Evolutionary conservation across 306 rosid species (phyloP), one percentile per base, ranked within the genome.

Genomic region (Cucumis melo): DNA sequence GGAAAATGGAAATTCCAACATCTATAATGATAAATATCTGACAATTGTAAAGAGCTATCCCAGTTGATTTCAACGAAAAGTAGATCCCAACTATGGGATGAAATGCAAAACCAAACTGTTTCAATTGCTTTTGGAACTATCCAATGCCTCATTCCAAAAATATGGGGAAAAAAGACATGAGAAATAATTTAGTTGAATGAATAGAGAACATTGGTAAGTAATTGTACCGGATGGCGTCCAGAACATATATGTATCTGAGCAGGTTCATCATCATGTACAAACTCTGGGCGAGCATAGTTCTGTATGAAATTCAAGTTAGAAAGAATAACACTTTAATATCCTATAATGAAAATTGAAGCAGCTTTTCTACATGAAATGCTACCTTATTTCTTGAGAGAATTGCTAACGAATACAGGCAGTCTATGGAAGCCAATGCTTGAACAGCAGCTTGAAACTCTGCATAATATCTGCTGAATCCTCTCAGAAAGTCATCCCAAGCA

Each of bases 171-270:
- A 82, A 42, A 73, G 76, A 21, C 44, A 46, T 61, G 56, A 58
- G 34, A 77, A 74, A 74, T 77, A 17, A 19, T 68, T 44, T 54
- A 65, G 48, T 55, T 74, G 64, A 74, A 74, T 27, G 59, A 3
- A 21, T 19, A 50, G 41, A 59, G 54, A 63, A 62, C 14, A 81
- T 19, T 46, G 66, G 19, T n/a, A 54, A 82, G 67, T 56, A 76
- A 78, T 71, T 83, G 77, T 87, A 94, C 98, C 84, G 96, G 98
- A 79, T 94, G 98, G 80, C 91, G 93, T 73, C 96, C 98, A 82
- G 86, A 88, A 77, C 73, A 75, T 72, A 94, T 83, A 70, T 84
- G 88, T 78, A 94, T 90, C 82, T 91, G 98, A 78, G 82, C 87
- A 73, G 96, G 93, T 83, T 94, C 97, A 65, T 80, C 73, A 55